Evolutionary conservation across 78 protist genomes (phyloP), one percentile per base, ranked within the genome.

Genomic region (Pigoraptor vietnamica): DNA sequence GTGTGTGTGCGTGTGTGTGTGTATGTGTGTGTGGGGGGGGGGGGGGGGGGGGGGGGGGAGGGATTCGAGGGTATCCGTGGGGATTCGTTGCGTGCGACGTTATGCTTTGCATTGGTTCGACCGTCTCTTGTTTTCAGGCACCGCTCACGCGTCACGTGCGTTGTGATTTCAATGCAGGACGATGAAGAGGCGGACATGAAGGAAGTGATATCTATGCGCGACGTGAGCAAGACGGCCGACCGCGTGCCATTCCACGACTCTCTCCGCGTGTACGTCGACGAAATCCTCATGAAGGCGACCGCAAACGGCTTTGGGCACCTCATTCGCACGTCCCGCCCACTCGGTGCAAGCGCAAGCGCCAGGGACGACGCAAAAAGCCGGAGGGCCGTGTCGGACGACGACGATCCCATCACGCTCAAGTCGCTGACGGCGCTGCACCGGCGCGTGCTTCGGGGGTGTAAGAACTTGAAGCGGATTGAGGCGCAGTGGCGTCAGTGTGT

Each of bases 101-200:
- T n/a, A n/a, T n/a, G n/a, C n/a, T n/a, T n/a, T n/a, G n/a, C n/a
- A n/a, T n/a, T n/a, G n/a, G n/a, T n/a, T n/a, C n/a, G n/a, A n/a
- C n/a, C n/a, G n/a, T n/a, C n/a, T n/a, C n/a, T n/a, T n/a, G n/a
- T n/a, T n/a, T n/a, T n/a, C n/a, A n/a, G n/a, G n/a, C n/a, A n/a
- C n/a, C n/a, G n/a, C n/a, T n/a, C n/a, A n/a, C n/a, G n/a, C n/a
- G n/a, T n/a, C n/a, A n/a, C n/a, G n/a, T n/a, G n/a, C n/a, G n/a
- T n/a, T n/a, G n/a, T n/a, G n/a, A n/a, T n/a, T n/a, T n/a, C n/a
- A n/a, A 48, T 14, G 67, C 88, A 88, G 87, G 91, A 90, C 2
- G 92, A 94, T 24, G 91, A 94, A 0, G 48, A 86, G 35, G 93
- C 82, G 2, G 96, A 92, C 32, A 82, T 94, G 2, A 38, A 82